Conservation (phyloP, 768 basidiomycete species). For the Pleurotus tuber-regium region DNA sequence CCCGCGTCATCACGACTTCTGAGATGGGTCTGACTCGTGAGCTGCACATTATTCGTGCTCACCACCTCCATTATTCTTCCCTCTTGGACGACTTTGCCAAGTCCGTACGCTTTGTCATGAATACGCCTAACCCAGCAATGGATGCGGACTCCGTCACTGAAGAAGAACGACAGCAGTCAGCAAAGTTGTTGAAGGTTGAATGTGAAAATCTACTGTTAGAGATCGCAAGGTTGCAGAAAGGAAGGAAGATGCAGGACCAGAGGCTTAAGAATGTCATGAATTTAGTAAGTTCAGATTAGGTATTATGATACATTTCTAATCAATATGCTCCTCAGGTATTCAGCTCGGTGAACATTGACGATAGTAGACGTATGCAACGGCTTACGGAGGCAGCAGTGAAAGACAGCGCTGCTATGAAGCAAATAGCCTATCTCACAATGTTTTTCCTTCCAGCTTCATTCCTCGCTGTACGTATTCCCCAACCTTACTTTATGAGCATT, state of each 20-base stretch:
- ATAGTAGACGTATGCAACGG: slow-evolving; percentile 48
- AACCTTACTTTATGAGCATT: background rate
- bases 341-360: slow-evolving; percentile 55
- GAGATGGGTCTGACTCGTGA: slow-evolving; percentile 48
- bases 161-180: background rate
- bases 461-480: slow-evolving; percentile 35
- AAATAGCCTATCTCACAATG: slow-evolving; percentile 63
- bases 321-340: slow-evolving; percentile 41
- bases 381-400: slow-evolving; percentile 52
- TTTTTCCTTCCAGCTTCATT: slow-evolving; percentile 59
- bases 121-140: slow-evolving; percentile 54
- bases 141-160: slow-evolving; percentile 19
- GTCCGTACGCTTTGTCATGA: slow-evolving; percentile 46
- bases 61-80: slow-evolving; percentile 55
- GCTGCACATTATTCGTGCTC: slow-evolving; percentile 58
- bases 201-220: slow-evolving; percentile 48
- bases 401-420: slow-evolving; percentile 54
- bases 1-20: slow-evolving; percentile 39
- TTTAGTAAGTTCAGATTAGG: slow-evolving; percentile 30
- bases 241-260: slow-evolving; percentile 43
- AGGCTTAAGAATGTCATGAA: slow-evolving; percentile 53
- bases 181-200: slow-evolving; percentile 30
- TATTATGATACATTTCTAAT: background rate
- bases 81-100: slow-evolving; percentile 55
- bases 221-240: slow-evolving; percentile 41